Percentiles rank a stretch among this genome's conserved stretches.
phyloP scores from a whole-genome alignment of 2,329 filamentous ascomycete species.

The Chalara sp. region DNA sequence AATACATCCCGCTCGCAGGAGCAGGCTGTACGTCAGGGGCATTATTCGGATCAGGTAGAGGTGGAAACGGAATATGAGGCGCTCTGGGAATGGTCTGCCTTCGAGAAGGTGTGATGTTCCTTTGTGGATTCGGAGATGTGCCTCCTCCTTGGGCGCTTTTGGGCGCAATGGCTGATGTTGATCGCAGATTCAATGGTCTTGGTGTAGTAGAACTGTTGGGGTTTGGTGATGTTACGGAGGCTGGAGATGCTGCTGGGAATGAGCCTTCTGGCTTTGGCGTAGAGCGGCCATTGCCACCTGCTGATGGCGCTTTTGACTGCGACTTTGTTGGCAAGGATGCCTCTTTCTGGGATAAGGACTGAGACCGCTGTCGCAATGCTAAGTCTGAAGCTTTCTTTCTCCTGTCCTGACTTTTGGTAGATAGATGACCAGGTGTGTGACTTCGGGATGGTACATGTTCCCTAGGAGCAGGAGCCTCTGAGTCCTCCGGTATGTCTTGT shows the following conservation, averaged over 20 bases:
- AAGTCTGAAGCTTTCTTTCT: constrained; percentile 24
- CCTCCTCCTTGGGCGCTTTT: constrained; percentile 16
- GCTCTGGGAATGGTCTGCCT: constrained; percentile 16
- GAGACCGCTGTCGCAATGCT: constrained; percentile 26
- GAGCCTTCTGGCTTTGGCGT: constrained; percentile 13
- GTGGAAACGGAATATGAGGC: constrained; percentile 44
- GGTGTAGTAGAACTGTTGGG: constrained; percentile 1
- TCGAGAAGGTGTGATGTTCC: constrained; percentile 16
- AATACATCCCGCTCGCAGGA: constrained; percentile 67
- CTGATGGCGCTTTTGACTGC: constrained; percentile 14
- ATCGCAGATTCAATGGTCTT: constrained; percentile 40
- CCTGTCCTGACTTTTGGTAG: constrained; percentile 44
- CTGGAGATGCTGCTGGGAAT: constrained; percentile 6
- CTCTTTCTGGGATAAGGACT: constrained; percentile 25
- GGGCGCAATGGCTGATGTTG: constrained; percentile 33
- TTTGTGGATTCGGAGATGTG: constrained; percentile 17
- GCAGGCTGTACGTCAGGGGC: constrained; percentile 55
- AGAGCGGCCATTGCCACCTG: constrained; percentile 11
- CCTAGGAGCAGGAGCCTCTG: constrained; percentile 28
- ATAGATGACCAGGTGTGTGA: constrained; percentile 56
- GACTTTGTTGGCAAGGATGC: constrained; percentile 17
- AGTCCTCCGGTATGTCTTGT: constrained; percentile 30
- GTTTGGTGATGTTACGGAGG: not conserved
- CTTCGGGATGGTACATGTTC: constrained; percentile 39
- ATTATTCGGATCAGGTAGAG: constrained; percentile 48